Evolutionary conservation across 148 eudicot genomes (phyloP).

Genomic region (Rhododendron kiyosumense): DNA sequence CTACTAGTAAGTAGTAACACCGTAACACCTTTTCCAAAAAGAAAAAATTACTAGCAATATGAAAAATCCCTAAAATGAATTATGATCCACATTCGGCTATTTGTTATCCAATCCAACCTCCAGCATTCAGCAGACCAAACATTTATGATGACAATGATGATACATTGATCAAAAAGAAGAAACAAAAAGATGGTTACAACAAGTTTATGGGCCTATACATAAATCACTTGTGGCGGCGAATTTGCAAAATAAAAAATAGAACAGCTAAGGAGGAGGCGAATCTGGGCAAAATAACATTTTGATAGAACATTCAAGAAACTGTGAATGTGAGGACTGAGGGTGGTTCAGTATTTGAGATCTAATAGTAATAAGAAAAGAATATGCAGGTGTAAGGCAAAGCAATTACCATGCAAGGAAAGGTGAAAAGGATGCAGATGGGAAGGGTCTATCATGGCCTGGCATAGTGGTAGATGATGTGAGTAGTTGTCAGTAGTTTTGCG

Average conservation of each 20-base stretch:
- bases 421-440: conserved; percentile 2
- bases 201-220: not conserved
- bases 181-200: not conserved
- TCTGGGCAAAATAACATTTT: not conserved
- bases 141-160: not conserved
- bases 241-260: too few relatives aligned
- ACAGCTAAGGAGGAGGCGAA: not conserved
- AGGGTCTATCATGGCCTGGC: conserved; percentile 1
- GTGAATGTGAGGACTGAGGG: not conserved
- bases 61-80: not conserved
- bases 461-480: not conserved
- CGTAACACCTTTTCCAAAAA: not conserved
- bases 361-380: not conserved
- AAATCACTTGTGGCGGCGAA: not conserved
- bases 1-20: not conserved
- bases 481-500: not conserved
- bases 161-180: not conserved
- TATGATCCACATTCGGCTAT: not conserved
- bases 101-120: not conserved
- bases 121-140: not conserved
- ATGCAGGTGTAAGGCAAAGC: not conserved
- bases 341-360: not conserved
- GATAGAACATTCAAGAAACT: not conserved
- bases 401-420: conserved; percentile 14
- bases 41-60: not conserved